Base-by-base conservation (phyloP, 2,329 filamentous ascomycete species). In the Lecanosticta acicola region DNA sequence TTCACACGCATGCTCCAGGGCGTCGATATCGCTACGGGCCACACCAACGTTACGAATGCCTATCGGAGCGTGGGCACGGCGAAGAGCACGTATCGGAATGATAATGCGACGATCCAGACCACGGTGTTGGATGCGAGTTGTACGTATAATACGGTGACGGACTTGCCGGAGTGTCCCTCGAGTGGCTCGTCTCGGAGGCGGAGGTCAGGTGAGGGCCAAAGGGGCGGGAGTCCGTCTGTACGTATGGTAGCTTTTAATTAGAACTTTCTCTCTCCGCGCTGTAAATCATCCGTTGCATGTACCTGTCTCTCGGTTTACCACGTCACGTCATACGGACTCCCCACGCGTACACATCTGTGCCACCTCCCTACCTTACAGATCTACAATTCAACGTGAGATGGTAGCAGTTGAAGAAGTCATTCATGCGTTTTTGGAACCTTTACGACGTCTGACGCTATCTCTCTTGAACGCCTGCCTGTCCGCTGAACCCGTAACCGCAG, bases 11-110 rank as follows among this genome's bases (percentile, higher is more conserved):
- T 69, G 9, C 62, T 79, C 45, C 54, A 58, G 9, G 68, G 72
- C n/a, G 59, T 65, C 16, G 75, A 79, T 44, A 66, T 81, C 44
- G 72, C 72, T 17, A 76, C 73, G 1, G 77, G 77, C 8, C 26
- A 17, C 49, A 39, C 9, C 17, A 18, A 45, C 13, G 76, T 76
- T 8, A 32, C 16, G 46, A 36, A 26, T 17, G 32, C 39, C 9
- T 58, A 56, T 35, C 46, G 45, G 18, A 59, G 41, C 29, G 48
- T 51, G 17, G 58, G 59, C 0, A 41, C 53, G 10, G 32, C 39
- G 32, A 39, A 49, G 46, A 60, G 58, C 36, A 55, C 51, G n/a
- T 58, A 51, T 45, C 54, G 35, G 42, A 49, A 49, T 40, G 43
- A 45, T 29, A 44, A 39, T 5, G 20, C 19, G 16, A 49, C 47